These are phyloP conservation scores for Neobulgaria alba DNA, from an alignment of 2,329 filamentous ascomycete species.

Conservation along the genomic window DNA sequence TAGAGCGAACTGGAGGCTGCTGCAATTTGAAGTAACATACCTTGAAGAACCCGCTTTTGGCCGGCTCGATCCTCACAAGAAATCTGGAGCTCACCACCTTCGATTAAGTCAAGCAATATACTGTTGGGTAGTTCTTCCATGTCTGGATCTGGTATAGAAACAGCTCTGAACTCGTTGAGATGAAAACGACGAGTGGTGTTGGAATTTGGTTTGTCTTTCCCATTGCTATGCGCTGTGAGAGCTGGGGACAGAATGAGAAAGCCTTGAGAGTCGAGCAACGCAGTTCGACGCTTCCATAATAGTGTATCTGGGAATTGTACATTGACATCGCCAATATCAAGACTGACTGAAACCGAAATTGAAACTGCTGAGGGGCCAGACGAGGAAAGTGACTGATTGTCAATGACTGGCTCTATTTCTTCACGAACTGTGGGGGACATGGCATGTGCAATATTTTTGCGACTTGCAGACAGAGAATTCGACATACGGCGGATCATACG, in stretches of 20 bases:
- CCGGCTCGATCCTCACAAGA: conserved; percentile 54
- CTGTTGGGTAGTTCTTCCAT: conserved; percentile 89
- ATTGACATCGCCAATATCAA: conserved; percentile 67
- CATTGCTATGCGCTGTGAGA: conserved; percentile 40
- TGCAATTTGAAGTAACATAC: conserved; percentile 16
- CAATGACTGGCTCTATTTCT: conserved; percentile 29
- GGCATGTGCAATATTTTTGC: conserved; percentile 29
- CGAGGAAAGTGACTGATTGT: conserved; percentile 25
- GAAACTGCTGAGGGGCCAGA: conserved; percentile 15
- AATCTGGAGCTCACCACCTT: conserved; percentile 55
- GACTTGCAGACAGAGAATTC: conserved; percentile 40
- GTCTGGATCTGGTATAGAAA: conserved; percentile 81
- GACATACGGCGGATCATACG: conserved; percentile 59
- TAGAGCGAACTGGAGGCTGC: neutral
- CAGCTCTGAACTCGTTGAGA: conserved; percentile 71
- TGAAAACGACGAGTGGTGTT: conserved; percentile 71
- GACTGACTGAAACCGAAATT: conserved; percentile 30
- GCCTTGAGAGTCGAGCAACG: conserved; percentile 76
- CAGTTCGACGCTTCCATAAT: conserved; percentile 88
- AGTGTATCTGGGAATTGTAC: conserved; percentile 95
- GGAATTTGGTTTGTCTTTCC: conserved; percentile 39
- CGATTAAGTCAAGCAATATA: conserved; percentile 52
- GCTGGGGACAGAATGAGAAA: conserved; percentile 72
- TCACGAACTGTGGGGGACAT: conserved; percentile 30
- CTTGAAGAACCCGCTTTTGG: conserved; percentile 44